These are phyloP conservation scores for Solanum etuberosum DNA, from an alignment of 257 asterid genomes.

Conservation along the genomic window DNA sequence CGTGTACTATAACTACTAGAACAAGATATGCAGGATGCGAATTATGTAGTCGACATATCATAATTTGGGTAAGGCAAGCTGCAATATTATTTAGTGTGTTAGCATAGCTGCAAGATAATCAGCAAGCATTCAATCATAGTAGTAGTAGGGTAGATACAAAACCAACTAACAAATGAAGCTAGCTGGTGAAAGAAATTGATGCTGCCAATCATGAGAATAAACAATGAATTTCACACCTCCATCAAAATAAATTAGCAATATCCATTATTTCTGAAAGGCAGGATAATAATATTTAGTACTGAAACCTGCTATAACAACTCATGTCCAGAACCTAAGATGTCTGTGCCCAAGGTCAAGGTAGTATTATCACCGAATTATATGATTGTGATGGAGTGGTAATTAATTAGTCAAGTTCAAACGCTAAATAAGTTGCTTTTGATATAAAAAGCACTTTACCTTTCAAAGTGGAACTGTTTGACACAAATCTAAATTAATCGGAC, in stretches of 20 bases:
- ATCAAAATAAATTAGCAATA: background rate
- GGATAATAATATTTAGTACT: conserved; percentile 10
- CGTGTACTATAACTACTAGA: background rate
- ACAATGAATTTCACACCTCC: background rate
- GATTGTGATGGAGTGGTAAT: background rate
- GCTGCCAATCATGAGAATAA: background rate
- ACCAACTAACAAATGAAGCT: background rate
- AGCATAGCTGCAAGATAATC: background rate
- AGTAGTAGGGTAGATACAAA: background rate
- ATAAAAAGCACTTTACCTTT: background rate
- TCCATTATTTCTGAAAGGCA: background rate
- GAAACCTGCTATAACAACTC: conserved; percentile 8
- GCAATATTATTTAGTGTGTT: background rate
- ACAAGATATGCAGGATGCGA: background rate
- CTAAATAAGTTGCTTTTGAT: background rate
- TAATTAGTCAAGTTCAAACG: background rate
- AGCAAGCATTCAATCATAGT: conserved; percentile 4
- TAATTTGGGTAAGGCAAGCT: conserved; percentile 1
- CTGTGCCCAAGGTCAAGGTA: background rate
- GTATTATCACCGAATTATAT: background rate
- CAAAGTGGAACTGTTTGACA: fast-evolving
- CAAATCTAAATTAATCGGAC: fast-evolving
- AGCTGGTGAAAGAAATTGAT: background rate
- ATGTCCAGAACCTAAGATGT: background rate
- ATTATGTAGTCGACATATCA: conserved; percentile 6